Percentiles rank a stretch among this genome's conserved stretches.
phyloP scores from a whole-genome alignment of 805 yeast genomes.

The Yamadazyma insecticola region DNA sequence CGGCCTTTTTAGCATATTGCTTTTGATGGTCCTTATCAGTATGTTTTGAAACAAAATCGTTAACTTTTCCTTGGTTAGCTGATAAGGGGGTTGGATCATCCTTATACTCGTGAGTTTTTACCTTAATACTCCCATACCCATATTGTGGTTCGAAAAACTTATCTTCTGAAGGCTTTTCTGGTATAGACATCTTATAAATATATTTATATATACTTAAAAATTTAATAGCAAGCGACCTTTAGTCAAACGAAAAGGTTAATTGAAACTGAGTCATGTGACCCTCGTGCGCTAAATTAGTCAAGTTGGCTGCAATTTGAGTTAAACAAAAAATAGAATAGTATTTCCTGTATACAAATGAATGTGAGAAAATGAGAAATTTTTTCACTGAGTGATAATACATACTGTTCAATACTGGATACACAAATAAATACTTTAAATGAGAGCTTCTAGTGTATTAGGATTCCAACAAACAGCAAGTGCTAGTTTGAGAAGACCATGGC shows the following conservation, averaged over 20 bases:
- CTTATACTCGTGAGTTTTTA: slow-evolving; percentile 25
- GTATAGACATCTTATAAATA: slow-evolving; percentile 17
- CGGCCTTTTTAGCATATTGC: slow-evolving; percentile 27
- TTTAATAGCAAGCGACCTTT: too few species aligned
- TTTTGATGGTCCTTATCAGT: slow-evolving; percentile 29
- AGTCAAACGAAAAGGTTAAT: too few species aligned
- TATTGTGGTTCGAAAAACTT: slow-evolving; percentile 24
- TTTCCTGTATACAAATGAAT: too few species aligned
- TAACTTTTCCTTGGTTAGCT: slow-evolving; percentile 20
- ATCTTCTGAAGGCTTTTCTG: slow-evolving; percentile 26
- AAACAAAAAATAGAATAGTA: too few species aligned
- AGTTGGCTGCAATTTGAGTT: neutral
- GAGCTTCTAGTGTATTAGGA: slow-evolving; percentile 39
- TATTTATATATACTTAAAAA: too few species aligned
- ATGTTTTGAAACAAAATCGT: slow-evolving; percentile 22
- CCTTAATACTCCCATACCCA: slow-evolving; percentile 26
- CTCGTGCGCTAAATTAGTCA: too few species aligned
- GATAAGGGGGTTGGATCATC: slow-evolving; percentile 31
- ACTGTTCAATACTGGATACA: too few species aligned
- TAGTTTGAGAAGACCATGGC: slow-evolving; percentile 82
- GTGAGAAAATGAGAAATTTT: too few species aligned
- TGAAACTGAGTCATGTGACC: too few species aligned
- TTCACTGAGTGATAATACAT: too few species aligned
- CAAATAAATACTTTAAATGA: too few species aligned
- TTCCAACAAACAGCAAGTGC: slow-evolving; percentile 44